These are phyloP conservation scores for Prunus yedoensis DNA, from an alignment of 331 rosid species.

Conservation along the genomic window DNA sequence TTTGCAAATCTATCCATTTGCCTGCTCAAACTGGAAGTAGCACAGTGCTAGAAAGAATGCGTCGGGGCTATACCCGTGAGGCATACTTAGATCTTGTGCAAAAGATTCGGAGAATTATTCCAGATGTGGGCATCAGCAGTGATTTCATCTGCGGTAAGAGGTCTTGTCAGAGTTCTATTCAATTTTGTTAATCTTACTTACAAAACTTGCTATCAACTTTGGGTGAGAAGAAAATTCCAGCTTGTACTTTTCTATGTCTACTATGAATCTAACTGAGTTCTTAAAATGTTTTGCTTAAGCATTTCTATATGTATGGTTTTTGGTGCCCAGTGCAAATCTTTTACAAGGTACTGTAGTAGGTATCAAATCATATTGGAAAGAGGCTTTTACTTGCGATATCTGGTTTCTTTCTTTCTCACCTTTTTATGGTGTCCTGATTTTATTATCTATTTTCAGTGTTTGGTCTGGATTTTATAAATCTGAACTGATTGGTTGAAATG, in stretches of 20 bases:
- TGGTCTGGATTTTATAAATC: not conserved
- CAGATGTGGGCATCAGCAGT: slow-evolving; percentile 89
- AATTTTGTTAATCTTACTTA: not conserved
- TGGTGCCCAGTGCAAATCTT: not conserved
- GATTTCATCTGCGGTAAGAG: slow-evolving; percentile 87
- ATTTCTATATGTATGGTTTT: not conserved
- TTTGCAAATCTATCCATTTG: slow-evolving; percentile 78
- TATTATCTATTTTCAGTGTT: not conserved
- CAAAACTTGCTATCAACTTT: not conserved
- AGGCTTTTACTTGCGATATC: not conserved
- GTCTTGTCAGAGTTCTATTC: slow-evolving; percentile 3
- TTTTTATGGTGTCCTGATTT: not conserved
- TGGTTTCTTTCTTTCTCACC: not conserved
- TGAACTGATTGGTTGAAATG: not conserved
- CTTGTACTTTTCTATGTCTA: not conserved
- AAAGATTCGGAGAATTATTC: slow-evolving; percentile 70
- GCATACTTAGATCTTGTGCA: slow-evolving; percentile 90
- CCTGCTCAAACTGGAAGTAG: slow-evolving; percentile 92
- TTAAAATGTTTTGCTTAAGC: not conserved
- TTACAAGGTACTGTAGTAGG: not conserved
- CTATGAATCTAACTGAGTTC: not conserved
- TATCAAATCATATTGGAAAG: not conserved
- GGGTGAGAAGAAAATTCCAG: not conserved
- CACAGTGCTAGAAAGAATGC: slow-evolving; percentile 82
- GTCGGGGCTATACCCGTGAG: slow-evolving; percentile 94